These are phyloP conservation scores for Pluteus cervinus DNA, from an alignment of 768 basidiomycete genomes.

Conservation along the genomic window DNA sequence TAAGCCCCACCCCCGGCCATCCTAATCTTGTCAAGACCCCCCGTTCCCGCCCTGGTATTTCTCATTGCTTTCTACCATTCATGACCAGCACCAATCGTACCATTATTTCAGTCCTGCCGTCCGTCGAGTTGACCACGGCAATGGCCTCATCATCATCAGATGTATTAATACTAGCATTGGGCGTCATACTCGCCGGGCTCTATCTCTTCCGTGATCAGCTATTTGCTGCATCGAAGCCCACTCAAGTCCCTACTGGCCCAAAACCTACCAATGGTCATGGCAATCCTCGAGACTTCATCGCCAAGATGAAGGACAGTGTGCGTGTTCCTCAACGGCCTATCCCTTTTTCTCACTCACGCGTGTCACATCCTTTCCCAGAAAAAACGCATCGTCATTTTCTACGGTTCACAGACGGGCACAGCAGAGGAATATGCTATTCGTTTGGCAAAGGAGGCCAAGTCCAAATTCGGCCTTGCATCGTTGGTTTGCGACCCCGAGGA, in stretches of 20 bases:
- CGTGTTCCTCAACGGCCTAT: constrained; percentile 23
- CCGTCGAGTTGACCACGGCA: constrained; percentile 23
- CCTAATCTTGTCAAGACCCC: too few relatives aligned
- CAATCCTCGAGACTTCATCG: constrained; percentile 91
- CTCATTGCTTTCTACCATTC: too few relatives aligned
- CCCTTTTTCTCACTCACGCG: constrained; percentile 8
- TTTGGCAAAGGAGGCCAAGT: constrained; percentile 96
- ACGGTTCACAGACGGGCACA: constrained; percentile 97
- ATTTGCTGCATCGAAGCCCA: constrained; percentile 63
- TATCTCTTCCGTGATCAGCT: constrained; percentile 85
- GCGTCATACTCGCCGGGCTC: constrained; percentile 66
- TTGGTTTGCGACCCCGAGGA: constrained; percentile 98
- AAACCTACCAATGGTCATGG: constrained; percentile 59
- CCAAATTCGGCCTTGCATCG: constrained; percentile 91
- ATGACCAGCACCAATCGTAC: constrained; percentile 30
- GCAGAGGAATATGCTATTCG: constrained; percentile 98
- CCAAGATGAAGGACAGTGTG: constrained; percentile 92
- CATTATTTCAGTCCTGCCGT: constrained; percentile 30
- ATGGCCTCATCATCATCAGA: constrained; percentile 71
- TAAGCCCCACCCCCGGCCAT: too few relatives aligned
- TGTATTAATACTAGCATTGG: constrained; percentile 63
- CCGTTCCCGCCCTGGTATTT: too few relatives aligned
- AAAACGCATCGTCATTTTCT: constrained; percentile 96
- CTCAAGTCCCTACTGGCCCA: constrained; percentile 37
- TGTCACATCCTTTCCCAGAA: constrained; percentile 46